Conservation (phyloP, 345 rosid species). For the Cardamine occulta region DNA sequence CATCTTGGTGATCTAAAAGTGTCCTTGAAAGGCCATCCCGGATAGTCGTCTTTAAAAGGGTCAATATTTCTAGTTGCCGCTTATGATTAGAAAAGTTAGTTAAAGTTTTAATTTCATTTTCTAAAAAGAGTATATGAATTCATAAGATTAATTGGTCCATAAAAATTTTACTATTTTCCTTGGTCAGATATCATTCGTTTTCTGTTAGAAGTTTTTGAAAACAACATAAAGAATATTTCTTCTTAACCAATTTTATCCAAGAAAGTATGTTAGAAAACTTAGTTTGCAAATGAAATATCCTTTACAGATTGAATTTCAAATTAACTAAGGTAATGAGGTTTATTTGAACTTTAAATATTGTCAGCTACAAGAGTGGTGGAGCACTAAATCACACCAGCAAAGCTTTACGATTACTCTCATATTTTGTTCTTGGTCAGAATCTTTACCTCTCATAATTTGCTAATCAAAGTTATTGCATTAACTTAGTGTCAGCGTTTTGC, state of each 20-base stretch:
- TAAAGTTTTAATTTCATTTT: conserved; percentile 9
- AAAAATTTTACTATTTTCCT: background rate
- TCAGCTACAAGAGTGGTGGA: conserved; percentile 25
- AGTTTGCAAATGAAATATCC: background rate
- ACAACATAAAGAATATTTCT: background rate
- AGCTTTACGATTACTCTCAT: background rate
- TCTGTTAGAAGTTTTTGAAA: background rate
- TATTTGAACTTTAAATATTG: background rate
- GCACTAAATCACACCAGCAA: conserved; percentile 28
- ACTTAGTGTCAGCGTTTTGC: background rate
- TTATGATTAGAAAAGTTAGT: background rate
- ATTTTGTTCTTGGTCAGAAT: background rate
- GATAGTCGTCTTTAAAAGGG: conserved; percentile 12
- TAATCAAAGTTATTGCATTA: background rate
- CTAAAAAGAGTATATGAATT: background rate
- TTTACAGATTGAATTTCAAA: background rate
- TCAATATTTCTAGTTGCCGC: conserved; percentile 34
- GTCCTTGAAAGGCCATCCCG: conserved; percentile 22
- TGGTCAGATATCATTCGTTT: background rate
- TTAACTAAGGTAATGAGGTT: background rate
- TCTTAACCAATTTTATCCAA: background rate
- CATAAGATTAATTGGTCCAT: background rate
- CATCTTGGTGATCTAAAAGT: conserved; percentile 27
- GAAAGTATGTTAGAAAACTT: background rate
- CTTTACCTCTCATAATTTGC: background rate